phyloP scores from a whole-genome alignment of 148 eudicot species.

The Fagopyrum tataricum region DNA sequence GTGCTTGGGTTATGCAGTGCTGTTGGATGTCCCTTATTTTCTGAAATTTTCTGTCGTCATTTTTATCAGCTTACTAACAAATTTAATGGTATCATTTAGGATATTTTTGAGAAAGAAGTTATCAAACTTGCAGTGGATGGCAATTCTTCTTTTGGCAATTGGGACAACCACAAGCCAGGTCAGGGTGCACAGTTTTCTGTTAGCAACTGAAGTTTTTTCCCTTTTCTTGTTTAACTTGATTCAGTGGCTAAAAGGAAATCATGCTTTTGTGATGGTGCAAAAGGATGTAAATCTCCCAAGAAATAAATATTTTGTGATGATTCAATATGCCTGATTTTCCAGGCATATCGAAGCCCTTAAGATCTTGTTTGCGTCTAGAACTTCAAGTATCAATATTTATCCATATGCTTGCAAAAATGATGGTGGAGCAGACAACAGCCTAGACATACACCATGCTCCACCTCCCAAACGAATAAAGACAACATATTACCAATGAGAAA shows the following conservation, averaged over 20 bases:
- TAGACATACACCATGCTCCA: no score
- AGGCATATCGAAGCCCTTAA: no score
- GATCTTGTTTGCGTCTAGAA: no score
- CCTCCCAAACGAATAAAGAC: no score
- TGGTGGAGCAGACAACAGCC: no score
- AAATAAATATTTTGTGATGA: no score
- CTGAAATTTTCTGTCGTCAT: not conserved
- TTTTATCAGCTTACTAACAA: no score
- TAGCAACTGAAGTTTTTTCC: not conserved
- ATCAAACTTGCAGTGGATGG: conserved; percentile 94
- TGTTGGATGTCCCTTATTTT: not conserved
- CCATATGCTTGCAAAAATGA: no score
- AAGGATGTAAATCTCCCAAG: not conserved
- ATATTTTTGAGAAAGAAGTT: conserved; percentile 77
- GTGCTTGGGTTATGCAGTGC: not conserved
- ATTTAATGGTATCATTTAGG: conserved; percentile 25
- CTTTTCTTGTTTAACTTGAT: no score
- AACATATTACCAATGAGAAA: no score
- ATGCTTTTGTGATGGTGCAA: not conserved
- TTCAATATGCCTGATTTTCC: no score
- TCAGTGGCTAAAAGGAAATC: not conserved
- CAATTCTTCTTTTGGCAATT: conserved; percentile 68
- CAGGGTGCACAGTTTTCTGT: conserved; percentile 10
- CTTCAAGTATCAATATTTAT: no score
- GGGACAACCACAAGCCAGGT: conserved; percentile 99